A percentile compares a stretch with the other conserved stretches of the same genome.
Evolutionary conservation across 768 basidiomycete species (phyloP).

Genomic region (Mycena capillaripes): DNA sequence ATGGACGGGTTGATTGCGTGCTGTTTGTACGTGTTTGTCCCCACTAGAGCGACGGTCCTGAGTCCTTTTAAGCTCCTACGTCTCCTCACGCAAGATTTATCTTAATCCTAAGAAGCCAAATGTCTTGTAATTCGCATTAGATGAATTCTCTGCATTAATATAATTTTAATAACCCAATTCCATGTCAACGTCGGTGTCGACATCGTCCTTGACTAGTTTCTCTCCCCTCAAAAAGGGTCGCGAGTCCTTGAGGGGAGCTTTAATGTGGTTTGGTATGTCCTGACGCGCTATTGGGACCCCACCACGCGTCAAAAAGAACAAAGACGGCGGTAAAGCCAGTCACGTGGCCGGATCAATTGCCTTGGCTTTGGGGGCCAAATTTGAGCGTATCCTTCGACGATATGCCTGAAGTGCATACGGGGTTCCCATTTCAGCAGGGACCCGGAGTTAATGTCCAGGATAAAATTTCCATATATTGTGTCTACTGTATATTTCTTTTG

Average conservation of each 20-base stretch:
- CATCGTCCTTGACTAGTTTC: neutral
- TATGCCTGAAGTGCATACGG: no score
- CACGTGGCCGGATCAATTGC: no score
- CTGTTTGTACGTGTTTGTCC: neutral
- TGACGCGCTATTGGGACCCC: no score
- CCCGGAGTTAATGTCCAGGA: slow-evolving; percentile 1
- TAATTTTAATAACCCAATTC: neutral
- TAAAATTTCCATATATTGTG: neutral
- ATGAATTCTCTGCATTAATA: neutral
- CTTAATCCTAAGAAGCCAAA: neutral
- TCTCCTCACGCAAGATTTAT: neutral
- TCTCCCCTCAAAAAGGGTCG: no score
- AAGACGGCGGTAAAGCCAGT: no score
- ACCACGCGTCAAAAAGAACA: no score
- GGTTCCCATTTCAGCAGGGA: no score
- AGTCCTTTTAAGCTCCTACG: neutral
- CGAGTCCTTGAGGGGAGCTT: no score
- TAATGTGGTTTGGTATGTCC: no score
- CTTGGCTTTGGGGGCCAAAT: no score
- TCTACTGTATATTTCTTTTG: neutral
- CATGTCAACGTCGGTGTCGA: neutral
- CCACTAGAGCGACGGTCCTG: neutral
- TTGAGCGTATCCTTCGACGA: no score
- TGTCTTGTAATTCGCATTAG: neutral
- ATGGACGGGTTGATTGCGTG: neutral